phyloP scores from a whole-genome alignment of 768 basidiomycete species.

The Boletus sp. region DNA sequence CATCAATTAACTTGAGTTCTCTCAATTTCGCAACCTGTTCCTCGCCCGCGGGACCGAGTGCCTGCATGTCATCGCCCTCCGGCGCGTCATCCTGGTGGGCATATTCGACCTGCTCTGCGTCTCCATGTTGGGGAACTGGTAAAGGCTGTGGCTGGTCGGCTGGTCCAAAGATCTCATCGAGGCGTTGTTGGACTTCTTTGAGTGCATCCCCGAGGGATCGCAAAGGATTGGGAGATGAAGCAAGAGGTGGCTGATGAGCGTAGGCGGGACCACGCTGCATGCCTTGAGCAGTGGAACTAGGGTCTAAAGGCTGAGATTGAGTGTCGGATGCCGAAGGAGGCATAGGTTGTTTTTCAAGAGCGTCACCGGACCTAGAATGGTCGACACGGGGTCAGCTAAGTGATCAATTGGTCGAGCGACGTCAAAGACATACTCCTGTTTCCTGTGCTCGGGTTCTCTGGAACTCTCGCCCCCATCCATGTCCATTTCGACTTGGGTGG shows the following conservation, averaged over 20 bases:
- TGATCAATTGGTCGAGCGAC: background rate
- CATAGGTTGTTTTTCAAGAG: slow-evolving; percentile 4
- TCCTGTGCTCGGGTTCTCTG: slow-evolving; percentile 16
- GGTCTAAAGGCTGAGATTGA: slow-evolving; percentile 15
- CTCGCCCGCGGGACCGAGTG: slow-evolving; percentile 81
- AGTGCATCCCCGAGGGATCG: slow-evolving; percentile 83
- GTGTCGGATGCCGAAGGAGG: background rate
- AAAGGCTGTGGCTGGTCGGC: slow-evolving; percentile 32
- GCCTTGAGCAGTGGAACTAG: slow-evolving; percentile 40
- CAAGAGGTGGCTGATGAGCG: slow-evolving; percentile 38
- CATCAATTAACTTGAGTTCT: slow-evolving; percentile 75
- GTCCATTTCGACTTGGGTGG: slow-evolving; percentile 12
- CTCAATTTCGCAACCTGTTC: slow-evolving; percentile 80
- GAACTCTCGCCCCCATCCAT: slow-evolving; percentile 21
- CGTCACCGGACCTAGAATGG: slow-evolving; percentile 11
- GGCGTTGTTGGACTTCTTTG: slow-evolving; percentile 76
- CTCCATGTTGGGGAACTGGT: slow-evolving; percentile 35
- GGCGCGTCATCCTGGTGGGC: slow-evolving; percentile 56
- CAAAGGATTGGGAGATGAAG: slow-evolving; percentile 47
- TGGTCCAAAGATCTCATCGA: slow-evolving; percentile 71
- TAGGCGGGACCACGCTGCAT: slow-evolving; percentile 43
- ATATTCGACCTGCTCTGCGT: slow-evolving; percentile 67
- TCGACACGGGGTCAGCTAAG: background rate
- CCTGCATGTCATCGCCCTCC: slow-evolving; percentile 73
- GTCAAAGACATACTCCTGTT: slow-evolving; percentile 15